A percentile compares a stretch with the other conserved stretches of the same genome.
phyloP scores from a whole-genome alignment of 805 yeast species.

The Tetrapisispora pingtungensis region DNA sequence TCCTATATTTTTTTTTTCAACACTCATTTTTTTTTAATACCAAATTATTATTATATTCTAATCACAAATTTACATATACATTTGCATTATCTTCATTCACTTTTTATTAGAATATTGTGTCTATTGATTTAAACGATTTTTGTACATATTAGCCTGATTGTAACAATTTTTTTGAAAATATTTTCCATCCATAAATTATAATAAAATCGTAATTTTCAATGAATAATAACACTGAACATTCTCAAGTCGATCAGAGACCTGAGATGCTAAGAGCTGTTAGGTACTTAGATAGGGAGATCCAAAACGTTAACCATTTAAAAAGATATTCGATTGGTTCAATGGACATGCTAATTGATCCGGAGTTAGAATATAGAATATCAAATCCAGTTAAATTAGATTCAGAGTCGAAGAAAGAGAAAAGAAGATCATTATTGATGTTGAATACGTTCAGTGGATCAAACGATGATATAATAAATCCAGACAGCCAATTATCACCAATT shows the following conservation, averaged over 20 bases:
- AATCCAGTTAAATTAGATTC: background rate
- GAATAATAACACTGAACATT: background rate
- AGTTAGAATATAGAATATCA: conserved; percentile 36
- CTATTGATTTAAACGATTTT: too few species aligned
- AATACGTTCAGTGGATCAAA: background rate
- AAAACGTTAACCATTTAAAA: conserved; percentile 63
- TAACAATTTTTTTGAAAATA: background rate
- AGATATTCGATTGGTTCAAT: conserved; percentile 58
- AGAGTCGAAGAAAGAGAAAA: background rate
- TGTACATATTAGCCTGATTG: background rate
- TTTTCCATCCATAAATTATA: too few species aligned
- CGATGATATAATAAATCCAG: background rate
- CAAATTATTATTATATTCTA: background rate
- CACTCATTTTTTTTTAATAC: background rate
- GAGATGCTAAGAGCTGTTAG: conserved; percentile 55
- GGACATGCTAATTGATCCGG: conserved; percentile 54
- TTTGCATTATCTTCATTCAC: too few species aligned
- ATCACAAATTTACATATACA: too few species aligned
- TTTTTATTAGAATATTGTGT: too few species aligned
- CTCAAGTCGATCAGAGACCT: conserved; percentile 8
- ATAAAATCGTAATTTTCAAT: too few species aligned
- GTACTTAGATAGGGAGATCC: conserved; percentile 65
- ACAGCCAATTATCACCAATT: background rate
- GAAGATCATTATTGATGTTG: background rate
- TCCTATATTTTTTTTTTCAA: too few species aligned